These are phyloP conservation scores for Kwoniella bestiolae DNA, from an alignment of 768 basidiomycete species.

Conservation along the genomic window DNA sequence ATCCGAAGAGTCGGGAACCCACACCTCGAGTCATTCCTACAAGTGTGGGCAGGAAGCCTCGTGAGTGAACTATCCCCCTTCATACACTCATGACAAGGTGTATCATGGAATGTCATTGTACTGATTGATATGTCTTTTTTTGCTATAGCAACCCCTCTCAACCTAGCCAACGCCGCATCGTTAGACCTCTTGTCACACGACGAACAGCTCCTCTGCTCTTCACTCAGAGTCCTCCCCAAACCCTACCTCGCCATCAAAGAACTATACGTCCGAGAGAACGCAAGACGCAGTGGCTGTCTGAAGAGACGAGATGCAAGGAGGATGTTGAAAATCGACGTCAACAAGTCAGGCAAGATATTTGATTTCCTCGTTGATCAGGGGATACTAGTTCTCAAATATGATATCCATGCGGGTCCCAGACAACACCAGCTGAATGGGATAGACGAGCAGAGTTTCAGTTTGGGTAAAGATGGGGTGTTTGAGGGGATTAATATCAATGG, in stretches of 20 bases:
- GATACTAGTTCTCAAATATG: slow-evolving; percentile 49
- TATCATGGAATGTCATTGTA: no score
- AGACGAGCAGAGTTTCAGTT: slow-evolving; percentile 28
- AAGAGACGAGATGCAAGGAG: slow-evolving; percentile 84
- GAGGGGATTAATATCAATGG: background rate
- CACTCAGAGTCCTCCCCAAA: slow-evolving; percentile 87
- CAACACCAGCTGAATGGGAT: slow-evolving; percentile 20
- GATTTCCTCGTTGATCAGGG: slow-evolving; percentile 88
- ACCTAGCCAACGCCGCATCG: slow-evolving; percentile 86
- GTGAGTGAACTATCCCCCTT: slow-evolving; percentile 23
- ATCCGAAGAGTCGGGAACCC: slow-evolving; percentile 33
- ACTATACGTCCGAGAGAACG: slow-evolving; percentile 89
- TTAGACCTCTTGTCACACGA: slow-evolving; percentile 85
- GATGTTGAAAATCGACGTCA: slow-evolving; percentile 88
- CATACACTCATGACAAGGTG: no score
- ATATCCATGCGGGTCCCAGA: slow-evolving; percentile 28
- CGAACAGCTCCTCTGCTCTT: slow-evolving; percentile 86
- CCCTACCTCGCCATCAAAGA: slow-evolving; percentile 97
- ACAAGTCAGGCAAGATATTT: slow-evolving; percentile 90
- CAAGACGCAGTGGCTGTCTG: slow-evolving; percentile 82
- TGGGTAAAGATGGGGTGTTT: slow-evolving; percentile 13
- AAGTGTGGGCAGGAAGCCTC: slow-evolving; percentile 27
- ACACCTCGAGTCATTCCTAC: slow-evolving; percentile 27
- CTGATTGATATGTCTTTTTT: background rate
- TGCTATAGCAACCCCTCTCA: slow-evolving; percentile 64